Evolutionary conservation across 306 rosid species (phyloP).

Genomic region (Cicer pinnatifidum): DNA sequence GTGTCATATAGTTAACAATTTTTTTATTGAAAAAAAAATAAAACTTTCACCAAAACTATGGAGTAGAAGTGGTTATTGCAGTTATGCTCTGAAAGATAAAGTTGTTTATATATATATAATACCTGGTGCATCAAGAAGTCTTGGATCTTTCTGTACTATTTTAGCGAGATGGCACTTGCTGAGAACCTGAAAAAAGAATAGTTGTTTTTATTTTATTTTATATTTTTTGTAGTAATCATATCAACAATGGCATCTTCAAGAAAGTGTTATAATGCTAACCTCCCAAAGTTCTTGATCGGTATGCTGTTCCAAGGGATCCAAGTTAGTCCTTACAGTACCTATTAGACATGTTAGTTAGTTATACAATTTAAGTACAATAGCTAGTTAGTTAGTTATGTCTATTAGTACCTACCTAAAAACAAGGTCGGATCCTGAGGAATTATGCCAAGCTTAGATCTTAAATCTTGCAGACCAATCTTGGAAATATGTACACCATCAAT

Average conservation of each 20-base stretch:
- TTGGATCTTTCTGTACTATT: slow-evolving; percentile 63
- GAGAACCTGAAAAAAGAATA: slow-evolving; percentile 65
- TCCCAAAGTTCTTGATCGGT: slow-evolving; percentile 72
- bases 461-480: slow-evolving; percentile 72
- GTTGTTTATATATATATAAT: slow-evolving; percentile 19
- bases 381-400: too few species aligned
- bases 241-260: neutral
- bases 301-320: slow-evolving; percentile 74
- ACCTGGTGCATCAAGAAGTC: slow-evolving; percentile 91
- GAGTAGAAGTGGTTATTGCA: neutral
- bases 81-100: slow-evolving; percentile 13
- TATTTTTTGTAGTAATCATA: slow-evolving; percentile 1
- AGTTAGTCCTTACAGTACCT: slow-evolving; percentile 66
- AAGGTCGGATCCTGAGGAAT: slow-evolving; percentile 83
- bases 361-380: too few species aligned
- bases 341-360: too few species aligned
- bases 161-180: slow-evolving; percentile 72
- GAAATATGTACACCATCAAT: slow-evolving; percentile 68
- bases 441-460: slow-evolving; percentile 75
- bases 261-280: slow-evolving; percentile 52
- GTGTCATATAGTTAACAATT: neutral
- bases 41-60: neutral
- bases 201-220: neutral
- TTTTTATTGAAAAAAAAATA: neutral
- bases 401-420: slow-evolving; percentile 48